Evolutionary conservation across 2,329 filamentous ascomycete genomes (phyloP), one percentile per base, ranked within the genome.

Genomic region (Volutella citrinella): DNA sequence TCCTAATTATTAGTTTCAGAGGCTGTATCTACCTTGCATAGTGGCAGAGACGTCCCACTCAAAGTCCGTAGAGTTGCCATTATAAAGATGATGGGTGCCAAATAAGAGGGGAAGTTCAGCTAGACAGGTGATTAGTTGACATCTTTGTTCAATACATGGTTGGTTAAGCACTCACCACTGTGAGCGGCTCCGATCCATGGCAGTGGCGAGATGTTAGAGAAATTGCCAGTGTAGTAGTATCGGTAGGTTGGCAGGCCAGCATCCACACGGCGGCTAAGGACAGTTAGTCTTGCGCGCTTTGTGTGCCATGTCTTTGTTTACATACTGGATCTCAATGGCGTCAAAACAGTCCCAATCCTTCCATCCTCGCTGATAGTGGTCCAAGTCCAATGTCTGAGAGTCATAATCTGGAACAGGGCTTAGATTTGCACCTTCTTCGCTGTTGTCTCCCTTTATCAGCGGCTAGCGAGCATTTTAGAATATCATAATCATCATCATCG

Each of bases 171-270:
- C 46, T 27, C 37, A 55, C 50, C 43, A 21, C 51, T 52, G 34
- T 55, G 51, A 5, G 43, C 44, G 17, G 63, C 61, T 3, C 63
- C 63, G 45, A 65, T 55, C 62, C 59, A 66, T 3, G 46, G 30
- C 17, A 59, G 53, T 17, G 63, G 62, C 7, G 59, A 61, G 11
- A 67, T 39, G 32, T 61, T 63, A 13, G 52, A 54, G 34, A 61
- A 67, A 36, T 65, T 66, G 6, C 64, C 64, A 7, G 56, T 53
- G 28, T 66, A 66, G 31, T 64, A 55, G 40, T 66, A 68, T 14
- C 63, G 57, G 38, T 65, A 66, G 0, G 63, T 66, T 7, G 30
- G 30, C n/a, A 39, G 42, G 3, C 35, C 42, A 23, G 32, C 38
- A 22, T 44, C 32, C 13, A 32, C 35, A n/a, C 42, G 39, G 7